These are phyloP conservation scores for Torulaspora maleeae DNA, from an alignment of 805 yeast species.

Conservation along the genomic window DNA sequence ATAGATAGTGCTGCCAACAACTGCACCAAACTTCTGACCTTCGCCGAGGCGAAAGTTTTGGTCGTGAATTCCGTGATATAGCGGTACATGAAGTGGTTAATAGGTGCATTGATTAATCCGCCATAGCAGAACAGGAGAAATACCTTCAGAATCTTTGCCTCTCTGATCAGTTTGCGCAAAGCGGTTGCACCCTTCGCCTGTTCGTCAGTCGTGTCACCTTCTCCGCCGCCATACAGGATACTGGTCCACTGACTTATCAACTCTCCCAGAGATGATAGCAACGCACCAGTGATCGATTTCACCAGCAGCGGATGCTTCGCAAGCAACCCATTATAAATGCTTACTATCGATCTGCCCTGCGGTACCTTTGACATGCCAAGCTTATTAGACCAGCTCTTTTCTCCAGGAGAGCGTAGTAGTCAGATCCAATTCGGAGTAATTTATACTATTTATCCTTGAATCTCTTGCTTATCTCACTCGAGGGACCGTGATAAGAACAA, in stretches of 20 bases:
- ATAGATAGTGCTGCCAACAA: slow-evolving; percentile 18
- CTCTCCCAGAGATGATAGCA: slow-evolving; percentile 19
- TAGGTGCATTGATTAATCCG: slow-evolving; percentile 24
- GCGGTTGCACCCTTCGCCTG: neutral
- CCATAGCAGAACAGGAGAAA: slow-evolving; percentile 23
- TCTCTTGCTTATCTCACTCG: neutral
- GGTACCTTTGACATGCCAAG: slow-evolving; percentile 2
- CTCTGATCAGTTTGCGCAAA: slow-evolving; percentile 7
- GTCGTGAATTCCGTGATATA: slow-evolving; percentile 17
- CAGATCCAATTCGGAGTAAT: neutral
- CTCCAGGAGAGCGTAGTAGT: neutral
- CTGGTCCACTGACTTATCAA: slow-evolving; percentile 19
- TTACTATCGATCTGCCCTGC: slow-evolving; percentile 1
- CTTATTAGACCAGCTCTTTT: no score
- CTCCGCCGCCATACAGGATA: slow-evolving; percentile 1
- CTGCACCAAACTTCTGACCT: slow-evolving; percentile 18
- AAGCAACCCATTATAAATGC: slow-evolving; percentile 15
- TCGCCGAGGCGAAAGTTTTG: slow-evolving; percentile 7
- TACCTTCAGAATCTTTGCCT: slow-evolving; percentile 12
- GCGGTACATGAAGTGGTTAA: slow-evolving; percentile 22
- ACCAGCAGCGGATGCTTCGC: slow-evolving; percentile 15
- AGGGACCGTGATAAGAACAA: neutral
- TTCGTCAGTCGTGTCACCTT: neutral
- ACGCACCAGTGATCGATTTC: slow-evolving; percentile 21
- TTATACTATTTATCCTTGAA: neutral